phyloP scores from a whole-genome alignment of 192 early-diverging fungal genomes.

The Coemansia sp. region DNA sequence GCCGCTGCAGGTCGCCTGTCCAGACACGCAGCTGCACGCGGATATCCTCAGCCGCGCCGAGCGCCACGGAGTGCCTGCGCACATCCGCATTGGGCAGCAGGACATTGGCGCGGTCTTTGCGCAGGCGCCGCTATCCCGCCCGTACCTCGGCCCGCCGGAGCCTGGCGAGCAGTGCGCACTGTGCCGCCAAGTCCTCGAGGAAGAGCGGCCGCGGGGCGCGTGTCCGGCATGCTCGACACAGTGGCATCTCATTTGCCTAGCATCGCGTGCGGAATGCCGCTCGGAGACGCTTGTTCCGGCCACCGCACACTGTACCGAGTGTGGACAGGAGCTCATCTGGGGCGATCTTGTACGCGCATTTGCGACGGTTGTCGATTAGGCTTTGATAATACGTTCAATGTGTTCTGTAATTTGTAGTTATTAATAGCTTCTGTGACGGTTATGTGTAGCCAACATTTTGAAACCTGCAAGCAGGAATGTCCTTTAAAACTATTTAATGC shows the following conservation, averaged over 20 bases:
- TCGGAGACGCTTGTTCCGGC: conserved; percentile 23
- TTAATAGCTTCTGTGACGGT: too few species aligned
- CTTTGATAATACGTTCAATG: too few species aligned
- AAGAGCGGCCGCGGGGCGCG: conserved; percentile 33
- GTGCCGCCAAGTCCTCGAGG: conserved; percentile 13
- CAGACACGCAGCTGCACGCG: conserved; percentile 10
- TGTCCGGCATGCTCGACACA: conserved; percentile 20
- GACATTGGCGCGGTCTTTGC: conserved; percentile 20
- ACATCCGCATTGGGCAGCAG: conserved; percentile 13
- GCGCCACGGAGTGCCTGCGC: conserved; percentile 13
- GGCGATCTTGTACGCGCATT: conserved; percentile 35
- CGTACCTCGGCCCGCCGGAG: conserved; percentile 38
- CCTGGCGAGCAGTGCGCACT: conserved; percentile 25
- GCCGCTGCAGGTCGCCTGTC: conserved; percentile 36
- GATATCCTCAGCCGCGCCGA: conserved; percentile 9
- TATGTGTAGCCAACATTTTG: too few species aligned
- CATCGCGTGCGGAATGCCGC: not conserved
- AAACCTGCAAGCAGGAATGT: too few species aligned
- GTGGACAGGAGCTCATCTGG: conserved; percentile 20
- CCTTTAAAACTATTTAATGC: too few species aligned
- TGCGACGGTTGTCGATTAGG: not conserved
- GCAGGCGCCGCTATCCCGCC: not conserved
- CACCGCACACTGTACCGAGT: conserved; percentile 17
- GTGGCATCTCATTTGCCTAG: conserved; percentile 47
- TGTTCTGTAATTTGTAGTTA: too few species aligned